phyloP scores from a whole-genome alignment of 2,329 filamentous ascomycete species.

The Pseudogymnoascus sp. region DNA sequence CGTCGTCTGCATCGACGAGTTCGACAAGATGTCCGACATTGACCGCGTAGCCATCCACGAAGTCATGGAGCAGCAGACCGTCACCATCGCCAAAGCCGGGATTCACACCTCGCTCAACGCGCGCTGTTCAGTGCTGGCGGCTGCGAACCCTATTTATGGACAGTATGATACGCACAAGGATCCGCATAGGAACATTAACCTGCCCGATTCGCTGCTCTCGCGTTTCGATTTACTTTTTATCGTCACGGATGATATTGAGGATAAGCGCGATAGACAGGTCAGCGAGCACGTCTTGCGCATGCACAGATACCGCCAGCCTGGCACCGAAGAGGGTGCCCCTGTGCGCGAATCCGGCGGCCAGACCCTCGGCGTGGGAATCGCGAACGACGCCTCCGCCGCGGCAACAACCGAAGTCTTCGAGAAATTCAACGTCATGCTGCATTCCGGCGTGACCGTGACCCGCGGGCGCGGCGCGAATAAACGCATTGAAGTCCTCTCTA shows the following conservation, averaged over 20 bases:
- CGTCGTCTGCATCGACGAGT: slow-evolving; percentile 98
- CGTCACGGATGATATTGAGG: slow-evolving; percentile 96
- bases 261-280: slow-evolving; percentile 78
- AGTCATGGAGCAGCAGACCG: slow-evolving; percentile 99
- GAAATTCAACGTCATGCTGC: slow-evolving; percentile 93
- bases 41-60: slow-evolving; percentile 98
- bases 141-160: slow-evolving; percentile 94
- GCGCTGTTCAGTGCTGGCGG: slow-evolving; percentile 90
- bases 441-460: slow-evolving; percentile 76
- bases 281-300: slow-evolving; percentile 96
- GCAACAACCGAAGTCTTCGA: slow-evolving; percentile 83
- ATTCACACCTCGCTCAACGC: slow-evolving; percentile 97
- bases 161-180: slow-evolving; percentile 99
- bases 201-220: slow-evolving; percentile 90
- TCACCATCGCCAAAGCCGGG: slow-evolving; percentile 96
- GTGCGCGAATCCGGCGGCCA: slow-evolving; percentile 83
- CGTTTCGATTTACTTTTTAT: slow-evolving; percentile 98
- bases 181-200: slow-evolving; percentile 94
- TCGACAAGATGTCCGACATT: slow-evolving; percentile 99
- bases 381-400: slow-evolving; percentile 64
- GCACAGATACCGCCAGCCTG: slow-evolving; percentile 89
- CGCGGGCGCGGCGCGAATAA: slow-evolving; percentile 65
- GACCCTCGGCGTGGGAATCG: slow-evolving; percentile 76
- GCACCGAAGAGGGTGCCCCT: slow-evolving; percentile 87
- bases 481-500: slow-evolving; percentile 81